Evolutionary conservation across 805 yeast species (phyloP).

Genomic region (Tetrapisispora phaffii): DNA sequence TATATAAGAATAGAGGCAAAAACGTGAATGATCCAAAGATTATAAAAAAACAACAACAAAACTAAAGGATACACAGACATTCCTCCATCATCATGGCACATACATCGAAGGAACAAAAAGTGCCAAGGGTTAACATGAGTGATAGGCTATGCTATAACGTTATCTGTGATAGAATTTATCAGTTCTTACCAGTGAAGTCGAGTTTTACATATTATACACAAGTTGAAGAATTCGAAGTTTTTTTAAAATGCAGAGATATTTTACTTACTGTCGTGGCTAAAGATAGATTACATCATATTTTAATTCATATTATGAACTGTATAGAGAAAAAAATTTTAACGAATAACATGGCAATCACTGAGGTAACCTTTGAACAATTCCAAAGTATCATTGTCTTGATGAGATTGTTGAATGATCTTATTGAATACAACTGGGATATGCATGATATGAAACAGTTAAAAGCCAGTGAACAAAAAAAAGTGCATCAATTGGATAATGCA

Average conservation of each 20-base stretch:
- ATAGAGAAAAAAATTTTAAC: slow-evolving; percentile 7
- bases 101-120: background rate
- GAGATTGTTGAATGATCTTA: slow-evolving; percentile 32
- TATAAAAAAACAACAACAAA: too few relatives aligned
- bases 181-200: slow-evolving; percentile 9
- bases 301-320: slow-evolving; percentile 7
- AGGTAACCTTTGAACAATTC: slow-evolving; percentile 8
- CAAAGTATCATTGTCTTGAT: slow-evolving; percentile 30
- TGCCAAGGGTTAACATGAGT: slow-evolving; percentile 2
- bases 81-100: background rate
- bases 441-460: slow-evolving; percentile 18
- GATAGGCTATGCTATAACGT: slow-evolving; percentile 8
- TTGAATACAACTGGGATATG: slow-evolving; percentile 31
- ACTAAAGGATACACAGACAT: background rate
- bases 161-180: slow-evolving; percentile 9
- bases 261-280: slow-evolving; percentile 7
- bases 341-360: slow-evolving; percentile 3
- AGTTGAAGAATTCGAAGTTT: slow-evolving; percentile 13
- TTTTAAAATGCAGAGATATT: slow-evolving; percentile 7
- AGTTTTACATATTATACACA: slow-evolving; percentile 6
- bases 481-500: slow-evolving; percentile 2
- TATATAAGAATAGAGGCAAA: too few relatives aligned
- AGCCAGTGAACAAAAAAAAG: slow-evolving; percentile 11
- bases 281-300: background rate
- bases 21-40: too few relatives aligned